Evolutionary conservation across 805 yeast genomes (phyloP), one percentile per base, ranked within the genome.

Genomic region (Starmerella bombi): DNA sequence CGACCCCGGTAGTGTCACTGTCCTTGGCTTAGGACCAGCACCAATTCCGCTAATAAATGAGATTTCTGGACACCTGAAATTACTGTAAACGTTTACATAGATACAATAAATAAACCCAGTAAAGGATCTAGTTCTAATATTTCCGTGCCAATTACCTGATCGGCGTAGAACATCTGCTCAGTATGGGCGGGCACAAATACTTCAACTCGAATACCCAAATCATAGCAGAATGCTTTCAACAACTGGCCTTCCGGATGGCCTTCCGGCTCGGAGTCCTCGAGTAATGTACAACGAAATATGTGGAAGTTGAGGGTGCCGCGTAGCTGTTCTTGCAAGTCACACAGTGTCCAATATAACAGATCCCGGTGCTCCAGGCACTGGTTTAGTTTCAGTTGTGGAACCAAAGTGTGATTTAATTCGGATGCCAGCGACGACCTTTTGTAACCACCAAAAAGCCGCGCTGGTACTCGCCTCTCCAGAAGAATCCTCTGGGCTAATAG

Each of bases 1-100:
- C 37, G 93, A 83, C n/a, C 80, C 94, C 5, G 97, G 97, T 1
- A 77, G 91, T 44, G 93, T 93, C 2, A 91, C 98, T 0, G 97
- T 91, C 1, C 62, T 91, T n/a, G 98, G 97, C 1, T 58, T 91
- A 21, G 99, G 99, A 0, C 99, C 99, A 1, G 97, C 95, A 16
- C 96, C 97, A 18, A 82, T 56, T 35, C 51, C 69, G 0, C 75
- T 78, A 0, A 59, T 88, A 45, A 95, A 91, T 58, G 74, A 77
- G 56, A 74, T 88, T 40, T 86, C 97, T 1, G 78, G 82, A 14
- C 77, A 70, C 20, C 66, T 88, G 52, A 82, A 79, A 57, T 64
- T 88, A 44, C 83, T 80, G 55, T 84, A 60, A 37, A 8, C 9
- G 3, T 9, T 39, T 56, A 57, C 38, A 57, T 52, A 30, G 55